phyloP scores from a whole-genome alignment of 2,329 filamentous ascomycete genomes.

The Atkinsonella hypoxylon region DNA sequence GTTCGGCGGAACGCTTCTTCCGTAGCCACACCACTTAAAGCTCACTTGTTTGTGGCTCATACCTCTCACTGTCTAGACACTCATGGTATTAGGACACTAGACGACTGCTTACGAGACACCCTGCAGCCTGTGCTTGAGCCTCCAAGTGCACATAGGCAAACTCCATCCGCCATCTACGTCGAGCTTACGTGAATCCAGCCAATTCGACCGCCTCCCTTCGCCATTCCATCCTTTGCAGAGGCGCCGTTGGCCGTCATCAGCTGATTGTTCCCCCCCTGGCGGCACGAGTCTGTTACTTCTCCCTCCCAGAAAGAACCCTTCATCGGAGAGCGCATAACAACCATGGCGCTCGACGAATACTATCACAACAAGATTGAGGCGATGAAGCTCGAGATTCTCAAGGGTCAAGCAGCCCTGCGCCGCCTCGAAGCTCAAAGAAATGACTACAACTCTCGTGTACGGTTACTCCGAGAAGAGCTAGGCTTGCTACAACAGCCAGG shows the following conservation, averaged over 20 bases:
- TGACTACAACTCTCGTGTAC: constrained; percentile 97
- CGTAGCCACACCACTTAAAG: neutral
- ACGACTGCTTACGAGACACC: constrained; percentile 14
- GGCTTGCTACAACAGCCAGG: constrained; percentile 93
- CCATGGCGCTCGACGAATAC: constrained; percentile 98
- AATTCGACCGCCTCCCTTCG: neutral
- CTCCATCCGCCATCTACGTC: constrained; percentile 1
- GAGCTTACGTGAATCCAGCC: neutral
- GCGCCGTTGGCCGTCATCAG: neutral
- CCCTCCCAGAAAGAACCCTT: neutral
- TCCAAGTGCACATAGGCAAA: neutral
- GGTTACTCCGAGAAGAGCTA: constrained; percentile 86
- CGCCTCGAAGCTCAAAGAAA: constrained; percentile 96
- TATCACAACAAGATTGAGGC: constrained; percentile 99
- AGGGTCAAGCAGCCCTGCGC: constrained; percentile 89
- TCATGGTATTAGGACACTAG: neutral
- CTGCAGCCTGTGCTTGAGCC: constrained; percentile 10
- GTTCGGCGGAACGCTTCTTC: constrained; percentile 10
- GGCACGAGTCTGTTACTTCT: neutral
- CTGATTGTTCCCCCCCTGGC: neutral
- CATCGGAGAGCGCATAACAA: constrained; percentile 15
- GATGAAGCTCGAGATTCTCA: constrained; percentile 99
- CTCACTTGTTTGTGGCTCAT: neutral
- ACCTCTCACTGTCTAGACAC: no score
- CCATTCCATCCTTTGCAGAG: neutral